Percentiles rank a stretch among this genome's conserved stretches.
Evolutionary conservation across 2,329 filamentous ascomycete genomes (phyloP).

Genomic region (Phialophora expanda): DNA sequence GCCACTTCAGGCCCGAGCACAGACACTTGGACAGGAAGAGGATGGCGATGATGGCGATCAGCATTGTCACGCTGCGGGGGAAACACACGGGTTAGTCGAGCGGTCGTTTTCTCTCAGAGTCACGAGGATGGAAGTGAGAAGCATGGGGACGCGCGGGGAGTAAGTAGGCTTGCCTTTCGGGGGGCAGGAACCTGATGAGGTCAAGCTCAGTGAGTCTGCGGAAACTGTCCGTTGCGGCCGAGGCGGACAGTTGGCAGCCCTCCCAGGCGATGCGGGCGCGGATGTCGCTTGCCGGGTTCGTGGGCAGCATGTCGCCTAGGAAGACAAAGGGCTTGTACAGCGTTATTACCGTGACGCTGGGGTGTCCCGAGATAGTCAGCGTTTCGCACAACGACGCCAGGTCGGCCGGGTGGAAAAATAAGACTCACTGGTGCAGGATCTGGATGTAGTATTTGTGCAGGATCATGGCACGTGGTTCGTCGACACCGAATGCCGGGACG

Average conservation of each 20-base stretch:
- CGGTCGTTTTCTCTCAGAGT: not conserved
- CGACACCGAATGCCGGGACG: not conserved
- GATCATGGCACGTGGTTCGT: constrained; percentile 12
- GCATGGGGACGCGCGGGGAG: too few species aligned
- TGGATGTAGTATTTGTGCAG: constrained; percentile 26
- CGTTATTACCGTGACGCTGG: constrained; percentile 18
- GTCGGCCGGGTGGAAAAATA: not conserved
- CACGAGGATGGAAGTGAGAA: not conserved
- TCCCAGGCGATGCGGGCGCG: constrained; percentile 18
- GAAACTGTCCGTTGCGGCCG: constrained; percentile 20
- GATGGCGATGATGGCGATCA: constrained; percentile 20
- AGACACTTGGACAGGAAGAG: constrained; percentile 22
- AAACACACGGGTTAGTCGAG: not conserved
- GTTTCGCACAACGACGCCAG: not conserved
- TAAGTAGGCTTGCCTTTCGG: constrained; percentile 18
- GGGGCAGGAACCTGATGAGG: constrained; percentile 15
- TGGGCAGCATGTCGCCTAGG: constrained; percentile 10
- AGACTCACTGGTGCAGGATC: constrained; percentile 22
- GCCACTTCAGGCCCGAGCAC: constrained; percentile 18
- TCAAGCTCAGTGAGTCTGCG: constrained; percentile 21
- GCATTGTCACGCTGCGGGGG: constrained; percentile 16
- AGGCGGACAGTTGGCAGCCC: constrained; percentile 15
- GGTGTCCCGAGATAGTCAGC: not conserved
- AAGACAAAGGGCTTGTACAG: constrained; percentile 25
- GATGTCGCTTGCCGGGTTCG: constrained; percentile 9